Conservation (phyloP, 306 rosid species). For the Boehmeria nivea region DNA sequence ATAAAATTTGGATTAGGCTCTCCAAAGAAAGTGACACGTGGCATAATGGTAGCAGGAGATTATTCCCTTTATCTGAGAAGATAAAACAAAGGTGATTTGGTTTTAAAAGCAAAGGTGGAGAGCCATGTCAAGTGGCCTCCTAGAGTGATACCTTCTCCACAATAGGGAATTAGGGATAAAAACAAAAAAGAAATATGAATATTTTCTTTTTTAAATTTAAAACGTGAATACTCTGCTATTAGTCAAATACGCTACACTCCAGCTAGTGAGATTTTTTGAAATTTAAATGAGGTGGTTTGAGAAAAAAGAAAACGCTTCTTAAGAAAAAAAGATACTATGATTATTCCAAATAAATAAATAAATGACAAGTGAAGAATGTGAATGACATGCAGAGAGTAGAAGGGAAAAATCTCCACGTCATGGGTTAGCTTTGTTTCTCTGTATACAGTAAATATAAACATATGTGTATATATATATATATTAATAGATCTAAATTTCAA, state of each 20-base stretch:
- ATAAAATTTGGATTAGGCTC: constrained; percentile 21
- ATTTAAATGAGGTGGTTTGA: constrained; percentile 2
- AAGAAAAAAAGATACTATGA: neutral
- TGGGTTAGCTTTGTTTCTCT: constrained; percentile 16
- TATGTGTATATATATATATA: too few species aligned
- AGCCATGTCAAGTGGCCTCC: constrained; percentile 28
- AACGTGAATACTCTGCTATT: too few species aligned
- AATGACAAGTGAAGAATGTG: constrained; percentile 15
- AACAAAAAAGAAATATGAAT: neutral
- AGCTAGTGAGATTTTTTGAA: too few species aligned
- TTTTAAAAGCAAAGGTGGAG: constrained; percentile 38
- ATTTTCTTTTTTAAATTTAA: neutral
- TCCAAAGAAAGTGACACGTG: constrained; percentile 26
- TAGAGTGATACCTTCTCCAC: constrained; percentile 32
- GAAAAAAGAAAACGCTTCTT: constrained; percentile 17
- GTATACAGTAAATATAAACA: neutral
- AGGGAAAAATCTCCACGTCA: constrained; percentile 7
- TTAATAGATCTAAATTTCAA: constrained; percentile 5
- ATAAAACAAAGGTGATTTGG: constrained; percentile 25
- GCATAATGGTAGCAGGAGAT: neutral
- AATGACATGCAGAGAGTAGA: constrained; percentile 3
- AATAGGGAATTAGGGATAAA: constrained; percentile 22
- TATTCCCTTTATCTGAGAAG: constrained; percentile 9
- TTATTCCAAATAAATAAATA: too few species aligned
- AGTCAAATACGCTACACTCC: too few species aligned